These are phyloP conservation scores for Ophiostoma sp. DNA, from an alignment of 2,329 filamentous ascomycete genomes.

Conservation along the genomic window DNA sequence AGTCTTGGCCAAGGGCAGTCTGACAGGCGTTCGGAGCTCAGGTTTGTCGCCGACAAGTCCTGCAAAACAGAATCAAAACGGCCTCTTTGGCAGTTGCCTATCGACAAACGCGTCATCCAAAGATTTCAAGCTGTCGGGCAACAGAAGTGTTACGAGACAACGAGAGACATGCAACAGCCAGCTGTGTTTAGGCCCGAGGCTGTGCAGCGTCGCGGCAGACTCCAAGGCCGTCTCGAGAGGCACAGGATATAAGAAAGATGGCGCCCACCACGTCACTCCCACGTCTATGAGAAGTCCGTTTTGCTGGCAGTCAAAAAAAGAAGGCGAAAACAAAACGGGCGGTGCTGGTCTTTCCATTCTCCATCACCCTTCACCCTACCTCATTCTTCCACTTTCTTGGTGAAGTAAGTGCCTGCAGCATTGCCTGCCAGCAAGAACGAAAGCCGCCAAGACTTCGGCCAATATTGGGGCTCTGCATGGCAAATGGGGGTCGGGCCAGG, in stretches of 20 bases:
- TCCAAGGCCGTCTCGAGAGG: slow-evolving; percentile 1
- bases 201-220: slow-evolving; percentile 12
- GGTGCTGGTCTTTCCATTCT: neutral
- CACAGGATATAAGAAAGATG: neutral
- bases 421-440: neutral
- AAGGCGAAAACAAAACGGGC: neutral
- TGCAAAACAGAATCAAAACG: neutral
- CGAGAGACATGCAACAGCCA: neutral
- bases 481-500: neutral
- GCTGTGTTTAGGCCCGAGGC: neutral
- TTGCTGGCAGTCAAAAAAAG: neutral
- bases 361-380: neutral
- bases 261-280: neutral
- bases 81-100: slow-evolving; percentile 2
- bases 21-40: neutral
- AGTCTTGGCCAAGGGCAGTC: neutral
- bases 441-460: neutral
- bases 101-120: slow-evolving; percentile 18
- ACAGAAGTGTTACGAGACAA: neutral
- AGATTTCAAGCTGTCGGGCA: neutral
- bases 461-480: slow-evolving; percentile 19
- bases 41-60: neutral
- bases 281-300: neutral
- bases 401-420: neutral
- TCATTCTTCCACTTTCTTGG: neutral